These are phyloP conservation scores for Liriodendron chinense DNA, from an alignment of 164 flowering plant species.

Conservation along the genomic window DNA sequence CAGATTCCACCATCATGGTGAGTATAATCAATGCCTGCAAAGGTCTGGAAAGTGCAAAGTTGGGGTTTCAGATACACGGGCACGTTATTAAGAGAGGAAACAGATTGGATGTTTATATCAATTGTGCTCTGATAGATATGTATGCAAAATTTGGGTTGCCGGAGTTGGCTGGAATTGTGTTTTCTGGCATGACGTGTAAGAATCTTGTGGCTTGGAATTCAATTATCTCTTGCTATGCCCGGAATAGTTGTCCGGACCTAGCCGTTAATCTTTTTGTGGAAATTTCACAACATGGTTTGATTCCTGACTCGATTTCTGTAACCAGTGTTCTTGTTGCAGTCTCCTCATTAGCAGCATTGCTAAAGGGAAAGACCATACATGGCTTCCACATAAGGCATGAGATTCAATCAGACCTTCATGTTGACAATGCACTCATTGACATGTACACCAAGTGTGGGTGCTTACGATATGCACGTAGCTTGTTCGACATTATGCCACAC, in stretches of 20 bases:
- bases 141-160: conserved; percentile 45
- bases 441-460: conserved; percentile 61
- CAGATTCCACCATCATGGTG: conserved; percentile 45
- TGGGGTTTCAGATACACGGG: conserved; percentile 48
- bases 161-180: conserved; percentile 33
- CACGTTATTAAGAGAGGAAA: conserved; percentile 38
- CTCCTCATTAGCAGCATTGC: conserved; percentile 40
- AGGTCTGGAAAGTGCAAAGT: conserved; percentile 26
- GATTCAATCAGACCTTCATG: conserved; percentile 36
- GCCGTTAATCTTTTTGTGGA: conserved; percentile 41
- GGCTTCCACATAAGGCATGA: conserved; percentile 34
- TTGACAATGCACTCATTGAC: conserved; percentile 51
- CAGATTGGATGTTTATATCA: conserved; percentile 37
- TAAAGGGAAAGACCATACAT: conserved; percentile 51
- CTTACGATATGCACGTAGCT: conserved; percentile 30
- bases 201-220: conserved; percentile 63
- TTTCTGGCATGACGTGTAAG: conserved; percentile 36
- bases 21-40: conserved; percentile 36
- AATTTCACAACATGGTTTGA: conserved; percentile 29
- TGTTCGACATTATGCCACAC: conserved; percentile 34
- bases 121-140: conserved; percentile 48
- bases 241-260: conserved; percentile 37
- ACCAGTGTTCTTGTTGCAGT: conserved; percentile 44
- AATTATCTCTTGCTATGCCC: conserved; percentile 39
- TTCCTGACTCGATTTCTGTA: conserved; percentile 43